phyloP scores from a whole-genome alignment of 495 filamentous ascomycete genomes.

The Lasiosphaeria miniovina region DNA sequence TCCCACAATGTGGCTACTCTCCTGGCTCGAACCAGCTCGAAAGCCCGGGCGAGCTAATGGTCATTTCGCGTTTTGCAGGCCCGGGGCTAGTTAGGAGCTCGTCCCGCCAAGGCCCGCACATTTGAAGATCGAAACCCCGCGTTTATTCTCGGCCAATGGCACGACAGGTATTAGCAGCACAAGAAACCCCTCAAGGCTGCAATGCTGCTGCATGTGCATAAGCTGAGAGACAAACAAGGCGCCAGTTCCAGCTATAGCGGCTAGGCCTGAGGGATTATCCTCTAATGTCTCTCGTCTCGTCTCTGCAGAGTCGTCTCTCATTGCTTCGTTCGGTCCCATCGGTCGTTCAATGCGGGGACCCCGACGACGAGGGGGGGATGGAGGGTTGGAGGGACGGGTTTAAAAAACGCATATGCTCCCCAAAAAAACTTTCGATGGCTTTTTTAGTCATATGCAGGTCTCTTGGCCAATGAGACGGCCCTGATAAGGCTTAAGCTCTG shows the following conservation, averaged over 20 bases:
- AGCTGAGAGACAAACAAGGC: background rate
- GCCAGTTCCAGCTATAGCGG: slow-evolving; percentile 1
- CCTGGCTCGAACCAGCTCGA: too few relatives aligned
- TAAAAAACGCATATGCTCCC: background rate
- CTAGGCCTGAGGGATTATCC: background rate
- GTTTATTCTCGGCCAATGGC: background rate
- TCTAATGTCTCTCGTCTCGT: background rate
- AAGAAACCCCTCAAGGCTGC: background rate
- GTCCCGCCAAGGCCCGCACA: background rate
- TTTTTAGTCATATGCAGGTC: slow-evolving; percentile 1
- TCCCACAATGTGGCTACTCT: too few relatives aligned
- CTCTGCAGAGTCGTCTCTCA: background rate
- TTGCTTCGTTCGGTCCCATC: background rate
- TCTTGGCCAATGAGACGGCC: background rate
- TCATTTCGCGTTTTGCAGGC: too few relatives aligned
- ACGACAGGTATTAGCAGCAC: background rate
- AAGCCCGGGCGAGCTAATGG: too few relatives aligned
- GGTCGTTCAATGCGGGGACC: background rate
- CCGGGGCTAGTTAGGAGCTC: background rate
- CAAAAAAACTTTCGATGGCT: background rate
- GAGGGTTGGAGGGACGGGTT: too few relatives aligned
- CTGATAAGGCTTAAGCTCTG: background rate
- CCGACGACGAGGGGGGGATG: background rate
- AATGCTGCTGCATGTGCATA: background rate
- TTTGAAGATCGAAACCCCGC: slow-evolving; percentile 1